Evolutionary conservation across 164 flowering plant species (phyloP), one percentile per base, ranked within the genome.

Genomic region (Akebia trifoliata): DNA sequence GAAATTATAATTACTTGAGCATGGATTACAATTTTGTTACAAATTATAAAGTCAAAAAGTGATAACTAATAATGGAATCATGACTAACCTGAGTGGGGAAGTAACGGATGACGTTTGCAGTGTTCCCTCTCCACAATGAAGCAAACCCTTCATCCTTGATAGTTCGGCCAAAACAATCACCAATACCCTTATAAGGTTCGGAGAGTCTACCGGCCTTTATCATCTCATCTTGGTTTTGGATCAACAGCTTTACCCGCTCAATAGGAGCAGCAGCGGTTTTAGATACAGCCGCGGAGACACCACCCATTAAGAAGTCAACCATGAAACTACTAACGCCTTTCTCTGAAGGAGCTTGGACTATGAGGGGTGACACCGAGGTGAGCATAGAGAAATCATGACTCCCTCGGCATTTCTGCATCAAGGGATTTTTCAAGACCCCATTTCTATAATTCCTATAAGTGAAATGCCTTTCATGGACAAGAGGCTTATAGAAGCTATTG

Each of bases 161-260:
- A 18, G 55, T 51, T 8, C 55, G 39, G 18, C 26, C 40, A 34
- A 51, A 51, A 20, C 39, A 51, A 0, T 51, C 55, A 7, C 55
- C 55, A 51, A 51, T 51, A 18, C 55, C 55, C 26, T 32, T 51
- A 14, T 51, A 51, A 15, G 55, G 55, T 20, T 51, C 39, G 5
- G 55, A 32, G 22, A 51, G 55, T 18, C 55, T 32, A 8, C 55
- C 55, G 34, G 55, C 39, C 55, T 51, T 51, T 25, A 51, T 32
- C 55, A 51, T 51, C 17, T 51, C 55, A 34, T 51, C 55, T 40
- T 51, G 55, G 34, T 51, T 51, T 26, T 51, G 39, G 25, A 51
- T 51, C 39, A 51, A 51, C 17, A 51, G 55, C 55, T 51, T 51
- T 15, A 51, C 55, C 18, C 55, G 38, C 17, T 51, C 55, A 51